Conservation (phyloP, 2,329 filamentous ascomycete genomes). For the Fusarium napiforme region DNA sequence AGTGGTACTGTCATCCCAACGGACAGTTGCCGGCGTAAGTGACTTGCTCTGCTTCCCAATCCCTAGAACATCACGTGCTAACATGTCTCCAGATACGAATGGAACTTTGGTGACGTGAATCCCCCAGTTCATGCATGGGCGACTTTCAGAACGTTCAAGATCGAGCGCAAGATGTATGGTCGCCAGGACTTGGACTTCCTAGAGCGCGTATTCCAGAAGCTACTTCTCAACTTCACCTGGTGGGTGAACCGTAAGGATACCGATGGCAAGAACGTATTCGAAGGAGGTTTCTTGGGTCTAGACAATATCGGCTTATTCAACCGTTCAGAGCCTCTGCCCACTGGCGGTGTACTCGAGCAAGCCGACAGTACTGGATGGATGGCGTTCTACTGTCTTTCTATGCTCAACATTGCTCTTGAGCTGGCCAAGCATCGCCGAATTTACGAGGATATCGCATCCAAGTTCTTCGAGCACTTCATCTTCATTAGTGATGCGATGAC, state of each 20-base stretch:
- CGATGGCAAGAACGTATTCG: constrained; percentile 96
- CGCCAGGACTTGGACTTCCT: constrained; percentile 95
- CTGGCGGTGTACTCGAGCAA: constrained; percentile 92
- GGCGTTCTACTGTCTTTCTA: constrained; percentile 96
- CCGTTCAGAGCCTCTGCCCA: constrained; percentile 92
- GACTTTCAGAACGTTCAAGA: constrained; percentile 96
- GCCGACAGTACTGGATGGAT: constrained; percentile 99
- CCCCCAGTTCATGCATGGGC: constrained; percentile 97
- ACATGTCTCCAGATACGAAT: constrained; percentile 71
- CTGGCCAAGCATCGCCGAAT: constrained; percentile 93
- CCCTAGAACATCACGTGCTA: constrained; percentile 1
- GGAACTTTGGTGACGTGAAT: constrained; percentile 98
- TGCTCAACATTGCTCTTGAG: constrained; percentile 97
- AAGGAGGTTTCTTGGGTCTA: constrained; percentile 92
- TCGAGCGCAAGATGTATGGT: constrained; percentile 96
- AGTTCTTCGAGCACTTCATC: constrained; percentile 99
- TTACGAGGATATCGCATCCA: constrained; percentile 96
- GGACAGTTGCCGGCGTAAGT: constrained; percentile 88
- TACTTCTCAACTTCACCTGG: constrained; percentile 97
- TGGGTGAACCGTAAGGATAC: constrained; percentile 98
- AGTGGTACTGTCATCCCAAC: constrained; percentile 99
- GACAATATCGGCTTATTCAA: constrained; percentile 99
- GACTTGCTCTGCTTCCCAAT: no score
- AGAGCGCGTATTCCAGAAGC: constrained; percentile 95
- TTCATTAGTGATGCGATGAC: constrained; percentile 98